Evolutionary conservation across 176 grass and related monocot species (phyloP).

Genomic region (Juncus inflexus): DNA sequence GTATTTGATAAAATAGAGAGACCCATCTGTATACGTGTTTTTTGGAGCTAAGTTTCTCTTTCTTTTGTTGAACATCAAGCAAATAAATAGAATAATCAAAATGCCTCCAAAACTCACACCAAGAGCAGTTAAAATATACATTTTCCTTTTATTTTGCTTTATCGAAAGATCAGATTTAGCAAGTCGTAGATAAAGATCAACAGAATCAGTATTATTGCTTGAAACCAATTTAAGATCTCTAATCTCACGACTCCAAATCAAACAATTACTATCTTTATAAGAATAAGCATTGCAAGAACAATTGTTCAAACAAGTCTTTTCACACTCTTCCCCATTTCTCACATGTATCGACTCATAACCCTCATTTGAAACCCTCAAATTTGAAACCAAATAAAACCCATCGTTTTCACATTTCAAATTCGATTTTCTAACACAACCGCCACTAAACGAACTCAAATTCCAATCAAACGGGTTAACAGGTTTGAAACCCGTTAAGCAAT

Average conservation of each 20-base stretch:
- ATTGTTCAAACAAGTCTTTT: conserved; percentile 42
- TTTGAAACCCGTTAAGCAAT: conserved; percentile 30
- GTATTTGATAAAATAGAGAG: conserved; percentile 26
- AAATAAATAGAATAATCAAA: conserved; percentile 26
- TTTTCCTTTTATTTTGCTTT: neutral
- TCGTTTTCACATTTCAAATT: conserved; percentile 29
- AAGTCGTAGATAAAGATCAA: conserved; percentile 26
- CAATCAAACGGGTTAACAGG: conserved; percentile 24
- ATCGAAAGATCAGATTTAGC: conserved; percentile 25
- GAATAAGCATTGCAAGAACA: conserved; percentile 40
- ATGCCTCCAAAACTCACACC: neutral
- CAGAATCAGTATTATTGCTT: neutral
- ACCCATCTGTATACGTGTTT: conserved; percentile 9
- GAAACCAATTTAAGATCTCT: conserved; percentile 25
- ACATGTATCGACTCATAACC: neutral
- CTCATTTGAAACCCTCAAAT: conserved; percentile 35
- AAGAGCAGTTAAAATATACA: neutral
- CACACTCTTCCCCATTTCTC: conserved; percentile 16
- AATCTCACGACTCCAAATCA: conserved; percentile 24
- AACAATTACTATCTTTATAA: conserved; percentile 10
- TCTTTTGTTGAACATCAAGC: conserved; percentile 1
- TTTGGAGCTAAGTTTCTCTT: conserved; percentile 4
- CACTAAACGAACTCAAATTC: conserved; percentile 26
- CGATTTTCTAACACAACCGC: conserved; percentile 31
- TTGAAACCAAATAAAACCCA: conserved; percentile 35